These are phyloP conservation scores for Parsonsia alboflavescens DNA, from an alignment of 257 asterid species.

Conservation along the genomic window DNA sequence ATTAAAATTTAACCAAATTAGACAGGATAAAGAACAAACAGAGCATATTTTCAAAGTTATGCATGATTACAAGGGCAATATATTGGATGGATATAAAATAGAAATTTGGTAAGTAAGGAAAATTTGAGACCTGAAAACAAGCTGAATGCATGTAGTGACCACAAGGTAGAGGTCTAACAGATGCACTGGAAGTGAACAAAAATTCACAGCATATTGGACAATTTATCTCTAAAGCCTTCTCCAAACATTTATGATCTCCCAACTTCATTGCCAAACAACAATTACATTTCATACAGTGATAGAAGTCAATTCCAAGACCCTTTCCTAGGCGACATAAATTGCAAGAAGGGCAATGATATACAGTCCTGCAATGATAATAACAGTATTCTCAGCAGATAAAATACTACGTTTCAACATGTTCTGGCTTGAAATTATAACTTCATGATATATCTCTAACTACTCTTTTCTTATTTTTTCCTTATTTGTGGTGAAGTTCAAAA, in stretches of 20 bases:
- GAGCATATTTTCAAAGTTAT: not conserved
- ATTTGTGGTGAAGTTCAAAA: not conserved
- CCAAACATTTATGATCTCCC: constrained; percentile 38
- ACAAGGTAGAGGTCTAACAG: constrained; percentile 41
- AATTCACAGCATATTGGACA: constrained; percentile 49
- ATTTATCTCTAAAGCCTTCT: constrained; percentile 43
- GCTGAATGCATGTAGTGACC: constrained; percentile 54
- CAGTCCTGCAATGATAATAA: constrained; percentile 23
- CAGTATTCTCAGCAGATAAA: not conserved
- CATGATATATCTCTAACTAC: not conserved
- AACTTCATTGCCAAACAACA: constrained; percentile 38
- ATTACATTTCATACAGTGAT: constrained; percentile 50
- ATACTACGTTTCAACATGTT: not conserved
- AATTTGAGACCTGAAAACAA: constrained; percentile 41
- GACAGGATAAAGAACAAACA: not conserved
- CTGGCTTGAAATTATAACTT: not conserved
- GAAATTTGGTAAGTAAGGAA: not conserved
- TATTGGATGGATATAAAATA: not conserved
- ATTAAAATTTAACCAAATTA: constrained; percentile 1
- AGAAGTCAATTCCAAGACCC: constrained; percentile 44
- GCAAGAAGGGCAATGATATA: constrained; percentile 50
- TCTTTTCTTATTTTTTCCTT: not conserved
- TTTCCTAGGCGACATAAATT: constrained; percentile 45
- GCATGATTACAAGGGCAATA: not conserved
- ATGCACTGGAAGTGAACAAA: constrained; percentile 43